These are phyloP conservation scores for Xylariaceae sp. DNA, from an alignment of 2,329 filamentous ascomycete genomes.

Conservation along the genomic window DNA sequence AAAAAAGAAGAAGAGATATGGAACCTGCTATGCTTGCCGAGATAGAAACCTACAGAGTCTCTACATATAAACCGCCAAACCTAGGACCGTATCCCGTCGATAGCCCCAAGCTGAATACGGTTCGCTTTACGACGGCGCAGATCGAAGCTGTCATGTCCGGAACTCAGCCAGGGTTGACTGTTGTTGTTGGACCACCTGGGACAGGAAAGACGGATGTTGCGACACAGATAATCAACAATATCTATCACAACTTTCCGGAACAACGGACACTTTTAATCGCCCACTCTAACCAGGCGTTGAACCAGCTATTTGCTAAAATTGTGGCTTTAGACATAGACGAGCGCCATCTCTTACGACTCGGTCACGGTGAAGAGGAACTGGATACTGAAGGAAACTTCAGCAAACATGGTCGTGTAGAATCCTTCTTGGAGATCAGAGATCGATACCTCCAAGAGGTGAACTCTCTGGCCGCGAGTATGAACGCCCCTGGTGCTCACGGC, in stretches of 20 bases:
- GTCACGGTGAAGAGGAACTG: slow-evolving; percentile 92
- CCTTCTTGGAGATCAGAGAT: slow-evolving; percentile 83
- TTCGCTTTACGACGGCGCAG: slow-evolving; percentile 88
- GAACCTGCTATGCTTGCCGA: slow-evolving; percentile 59
- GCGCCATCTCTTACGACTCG: slow-evolving; percentile 83
- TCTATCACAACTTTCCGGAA: slow-evolving; percentile 94
- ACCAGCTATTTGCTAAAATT: slow-evolving; percentile 97
- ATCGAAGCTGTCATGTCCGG: slow-evolving; percentile 90
- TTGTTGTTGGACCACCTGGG: slow-evolving; percentile 90
- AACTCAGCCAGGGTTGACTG: slow-evolving; percentile 85
- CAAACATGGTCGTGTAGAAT: slow-evolving; percentile 91
- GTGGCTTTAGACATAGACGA: slow-evolving; percentile 94
- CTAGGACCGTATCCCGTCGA: slow-evolving; percentile 86
- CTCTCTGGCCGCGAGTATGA: slow-evolving; percentile 76
- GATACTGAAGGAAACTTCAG: slow-evolving; percentile 82
- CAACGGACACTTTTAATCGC: slow-evolving; percentile 90
- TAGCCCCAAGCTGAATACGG: slow-evolving; percentile 69
- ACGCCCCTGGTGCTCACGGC: slow-evolving; percentile 87
- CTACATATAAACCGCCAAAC: slow-evolving; percentile 84
- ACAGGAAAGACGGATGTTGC: slow-evolving; percentile 99
- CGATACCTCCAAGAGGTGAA: slow-evolving; percentile 76
- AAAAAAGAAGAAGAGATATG: slow-evolving; percentile 79
- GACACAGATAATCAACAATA: slow-evolving; percentile 96
- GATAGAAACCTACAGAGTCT: slow-evolving; percentile 69
- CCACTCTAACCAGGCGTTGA: slow-evolving; percentile 95